These are phyloP conservation scores for Rhipidocladum racemiflorum DNA, from an alignment of 176 grass and related monocot genomes.

Conservation along the genomic window DNA sequence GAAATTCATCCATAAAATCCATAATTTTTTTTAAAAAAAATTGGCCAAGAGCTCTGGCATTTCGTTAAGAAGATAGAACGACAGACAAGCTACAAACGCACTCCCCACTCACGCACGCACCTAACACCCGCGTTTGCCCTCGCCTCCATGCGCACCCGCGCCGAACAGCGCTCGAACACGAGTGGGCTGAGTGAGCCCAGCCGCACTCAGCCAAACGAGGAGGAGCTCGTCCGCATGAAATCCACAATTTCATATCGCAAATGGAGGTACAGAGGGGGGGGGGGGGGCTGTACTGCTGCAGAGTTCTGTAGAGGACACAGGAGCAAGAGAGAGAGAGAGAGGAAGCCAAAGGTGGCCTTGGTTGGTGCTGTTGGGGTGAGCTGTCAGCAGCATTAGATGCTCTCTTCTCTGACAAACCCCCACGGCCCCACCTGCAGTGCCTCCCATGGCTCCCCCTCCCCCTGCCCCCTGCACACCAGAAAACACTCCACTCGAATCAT, in stretches of 20 bases:
- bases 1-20: neutral
- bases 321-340: neutral
- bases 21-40: too few relatives aligned
- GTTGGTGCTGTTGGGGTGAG: conserved; percentile 58
- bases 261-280: neutral
- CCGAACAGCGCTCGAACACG: too few relatives aligned
- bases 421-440: conserved; percentile 62
- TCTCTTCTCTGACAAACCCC: conserved; percentile 45
- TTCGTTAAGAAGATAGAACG: too few relatives aligned
- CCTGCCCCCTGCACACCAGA: neutral
- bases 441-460: conserved; percentile 10
- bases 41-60: too few relatives aligned
- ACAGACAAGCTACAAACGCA: too few relatives aligned
- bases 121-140: too few relatives aligned
- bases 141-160: too few relatives aligned
- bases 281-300: neutral
- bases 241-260: neutral
- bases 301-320: neutral
- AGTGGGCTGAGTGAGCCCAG: too few relatives aligned
- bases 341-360: neutral
- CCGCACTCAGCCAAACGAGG: too few relatives aligned
- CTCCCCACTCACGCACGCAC: too few relatives aligned
- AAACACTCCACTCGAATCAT: conserved; percentile 16
- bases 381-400: conserved; percentile 83
- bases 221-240: too few relatives aligned